Percentiles rank a stretch among this genome's conserved stretches.
Evolutionary conservation across 768 basidiomycete species (phyloP).

Genomic region (Auricularia auricula-judae): DNA sequence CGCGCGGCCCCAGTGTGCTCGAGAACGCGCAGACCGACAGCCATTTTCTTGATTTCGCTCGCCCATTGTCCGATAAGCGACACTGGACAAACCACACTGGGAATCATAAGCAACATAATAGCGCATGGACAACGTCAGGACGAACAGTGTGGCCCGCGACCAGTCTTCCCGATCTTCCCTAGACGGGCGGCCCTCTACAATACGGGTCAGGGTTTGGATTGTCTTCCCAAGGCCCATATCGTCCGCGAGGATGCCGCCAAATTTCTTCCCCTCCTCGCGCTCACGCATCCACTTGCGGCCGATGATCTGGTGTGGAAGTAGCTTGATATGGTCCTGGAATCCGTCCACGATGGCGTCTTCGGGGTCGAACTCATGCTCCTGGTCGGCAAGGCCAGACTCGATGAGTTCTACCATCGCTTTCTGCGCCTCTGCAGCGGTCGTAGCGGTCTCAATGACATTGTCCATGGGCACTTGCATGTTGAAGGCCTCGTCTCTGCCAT

Average conservation of each 20-base stretch:
- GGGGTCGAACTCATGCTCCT: constrained; percentile 45
- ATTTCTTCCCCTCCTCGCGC: constrained; percentile 67
- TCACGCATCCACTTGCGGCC: constrained; percentile 79
- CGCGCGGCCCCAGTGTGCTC: constrained; percentile 77
- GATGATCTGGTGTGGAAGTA: constrained; percentile 82
- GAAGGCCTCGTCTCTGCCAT: constrained; percentile 1
- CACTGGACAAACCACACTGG: constrained; percentile 79
- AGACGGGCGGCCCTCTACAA: constrained; percentile 68
- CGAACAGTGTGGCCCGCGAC: constrained; percentile 61
- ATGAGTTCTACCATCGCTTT: constrained; percentile 70
- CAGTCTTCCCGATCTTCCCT: constrained; percentile 61
- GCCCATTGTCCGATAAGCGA: constrained; percentile 89
- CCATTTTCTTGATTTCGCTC: constrained; percentile 67
- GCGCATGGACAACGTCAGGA: constrained; percentile 4
- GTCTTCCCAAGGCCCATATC: constrained; percentile 90
- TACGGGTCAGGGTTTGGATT: constrained; percentile 79
- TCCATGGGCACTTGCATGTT: background rate
- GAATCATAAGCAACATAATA: background rate
- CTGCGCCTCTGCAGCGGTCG: constrained; percentile 48
- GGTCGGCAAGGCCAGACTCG: constrained; percentile 47
- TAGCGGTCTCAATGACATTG: constrained; percentile 8
- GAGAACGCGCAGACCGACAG: constrained; percentile 51
- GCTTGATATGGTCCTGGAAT: constrained; percentile 54
- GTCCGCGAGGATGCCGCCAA: constrained; percentile 85
- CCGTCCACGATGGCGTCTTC: constrained; percentile 64